phyloP scores from a whole-genome alignment of 75 land plant species.

The Cryptomeria japonica region DNA sequence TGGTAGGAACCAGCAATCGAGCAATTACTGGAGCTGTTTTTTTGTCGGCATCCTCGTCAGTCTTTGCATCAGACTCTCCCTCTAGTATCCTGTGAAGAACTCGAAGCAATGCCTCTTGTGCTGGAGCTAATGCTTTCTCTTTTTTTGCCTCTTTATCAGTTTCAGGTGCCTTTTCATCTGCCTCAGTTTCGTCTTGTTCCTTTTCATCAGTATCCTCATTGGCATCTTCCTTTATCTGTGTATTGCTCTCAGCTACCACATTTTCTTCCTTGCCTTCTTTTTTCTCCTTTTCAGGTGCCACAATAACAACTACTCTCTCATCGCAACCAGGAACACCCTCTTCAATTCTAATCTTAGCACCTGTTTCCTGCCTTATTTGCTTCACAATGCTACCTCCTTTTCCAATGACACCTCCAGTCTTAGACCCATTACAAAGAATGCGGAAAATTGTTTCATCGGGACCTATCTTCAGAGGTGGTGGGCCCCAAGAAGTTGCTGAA shows the following conservation, averaged over 20 bases:
- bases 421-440: slow-evolving; percentile 67
- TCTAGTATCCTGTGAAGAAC: slow-evolving; percentile 62
- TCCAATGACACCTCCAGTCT: slow-evolving; percentile 73
- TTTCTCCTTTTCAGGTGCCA: slow-evolving; percentile 42
- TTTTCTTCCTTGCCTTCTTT: slow-evolving; percentile 17
- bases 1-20: slow-evolving; percentile 66
- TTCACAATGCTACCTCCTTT: slow-evolving; percentile 66
- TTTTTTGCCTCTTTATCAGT: background rate
- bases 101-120: slow-evolving; percentile 60
- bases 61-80: slow-evolving; percentile 32
- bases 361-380: slow-evolving; percentile 68
- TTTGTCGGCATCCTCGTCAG: slow-evolving; percentile 25
- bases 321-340: slow-evolving; percentile 74
- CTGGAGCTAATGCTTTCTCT: slow-evolving; percentile 28
- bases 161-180: slow-evolving; percentile 5
- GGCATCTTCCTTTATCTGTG: background rate
- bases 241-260: slow-evolving; percentile 10
- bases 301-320: slow-evolving; percentile 75
- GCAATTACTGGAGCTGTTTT: slow-evolving; percentile 30
- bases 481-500: background rate
- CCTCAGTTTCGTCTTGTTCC: slow-evolving; percentile 13
- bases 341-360: slow-evolving; percentile 76
- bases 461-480: slow-evolving; percentile 16
- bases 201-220: slow-evolving; percentile 6
- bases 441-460: slow-evolving; percentile 45